These are phyloP conservation scores for Podaxis sp. DNA, from an alignment of 768 basidiomycete genomes.

Conservation along the genomic window DNA sequence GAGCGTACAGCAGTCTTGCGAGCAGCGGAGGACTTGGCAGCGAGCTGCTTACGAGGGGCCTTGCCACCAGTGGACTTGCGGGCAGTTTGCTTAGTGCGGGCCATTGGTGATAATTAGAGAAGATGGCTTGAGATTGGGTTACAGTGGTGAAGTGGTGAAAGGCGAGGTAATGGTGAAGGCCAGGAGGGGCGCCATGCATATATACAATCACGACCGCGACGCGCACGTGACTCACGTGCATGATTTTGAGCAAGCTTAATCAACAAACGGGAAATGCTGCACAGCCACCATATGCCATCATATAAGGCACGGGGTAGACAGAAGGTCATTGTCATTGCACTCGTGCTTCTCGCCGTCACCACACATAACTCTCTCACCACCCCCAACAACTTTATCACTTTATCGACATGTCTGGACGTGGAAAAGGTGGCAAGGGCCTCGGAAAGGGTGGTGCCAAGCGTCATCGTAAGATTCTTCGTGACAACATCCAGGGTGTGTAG, in stretches of 20 bases:
- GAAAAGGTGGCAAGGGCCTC: constrained; percentile 96
- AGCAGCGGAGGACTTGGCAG: constrained; percentile 56
- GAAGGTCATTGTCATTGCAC: constrained; percentile 22
- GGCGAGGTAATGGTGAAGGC: constrained; percentile 24
- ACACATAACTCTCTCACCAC: constrained; percentile 34
- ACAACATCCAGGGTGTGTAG: constrained; percentile 32
- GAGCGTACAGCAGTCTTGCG: constrained; percentile 56
- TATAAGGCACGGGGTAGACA: constrained; percentile 30
- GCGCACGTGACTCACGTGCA: constrained; percentile 41
- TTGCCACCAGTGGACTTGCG: constrained; percentile 88
- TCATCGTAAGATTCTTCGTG: constrained; percentile 92
- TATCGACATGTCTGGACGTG: constrained; percentile 87
- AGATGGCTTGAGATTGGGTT: constrained; percentile 31
- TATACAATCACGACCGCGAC: constrained; percentile 30
- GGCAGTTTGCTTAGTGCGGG: constrained; percentile 84
- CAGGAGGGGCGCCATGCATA: constrained; percentile 28
- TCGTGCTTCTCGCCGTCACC: constrained; percentile 22
- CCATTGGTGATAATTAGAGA: constrained; percentile 52
- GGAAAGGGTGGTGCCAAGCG: constrained; percentile 97
- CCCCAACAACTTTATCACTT: constrained; percentile 28
- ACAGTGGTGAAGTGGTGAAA: constrained; percentile 18
- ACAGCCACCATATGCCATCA: constrained; percentile 45
- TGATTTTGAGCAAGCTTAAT: constrained; percentile 42
- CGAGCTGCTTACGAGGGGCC: constrained; percentile 84
- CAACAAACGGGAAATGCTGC: constrained; percentile 44